phyloP scores from a whole-genome alignment of 176 grass and related monocot genomes.

The Oryza brachyantha region DNA sequence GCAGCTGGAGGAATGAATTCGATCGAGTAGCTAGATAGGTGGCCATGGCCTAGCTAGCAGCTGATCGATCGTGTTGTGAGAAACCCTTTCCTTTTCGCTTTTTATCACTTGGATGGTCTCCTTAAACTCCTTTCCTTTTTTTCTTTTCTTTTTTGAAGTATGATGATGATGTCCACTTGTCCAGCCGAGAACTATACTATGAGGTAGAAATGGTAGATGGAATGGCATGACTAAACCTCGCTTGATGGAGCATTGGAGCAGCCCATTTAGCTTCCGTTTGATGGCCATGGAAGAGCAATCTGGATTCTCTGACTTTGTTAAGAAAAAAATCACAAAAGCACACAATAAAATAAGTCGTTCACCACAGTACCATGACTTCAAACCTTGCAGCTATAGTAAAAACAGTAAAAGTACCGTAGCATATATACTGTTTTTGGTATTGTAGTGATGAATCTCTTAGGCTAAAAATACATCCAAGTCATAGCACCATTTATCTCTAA shows the following conservation, averaged over 20 bases:
- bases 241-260: background rate
- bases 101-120: background rate
- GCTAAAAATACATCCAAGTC: too few relatives aligned
- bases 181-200: background rate
- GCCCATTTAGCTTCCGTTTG: background rate
- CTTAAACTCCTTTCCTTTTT: too few relatives aligned
- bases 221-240: too few relatives aligned
- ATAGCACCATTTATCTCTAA: too few relatives aligned
- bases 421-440: too few relatives aligned
- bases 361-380: too few relatives aligned
- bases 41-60: background rate
- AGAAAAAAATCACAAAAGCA: too few relatives aligned
- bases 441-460: too few relatives aligned
- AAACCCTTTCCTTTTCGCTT: background rate
- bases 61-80: background rate
- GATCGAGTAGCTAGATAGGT: background rate
- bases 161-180: background rate
- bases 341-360: too few relatives aligned
- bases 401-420: too few relatives aligned
- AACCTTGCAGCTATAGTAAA: too few relatives aligned
- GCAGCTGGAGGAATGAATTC: background rate
- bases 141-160: background rate
- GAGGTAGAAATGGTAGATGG: background rate
- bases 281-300: background rate
- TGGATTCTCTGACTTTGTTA: too few relatives aligned